Evolutionary conservation across 352 stramenopile species (phyloP).

Genomic region (Pythium rishiriense): DNA sequence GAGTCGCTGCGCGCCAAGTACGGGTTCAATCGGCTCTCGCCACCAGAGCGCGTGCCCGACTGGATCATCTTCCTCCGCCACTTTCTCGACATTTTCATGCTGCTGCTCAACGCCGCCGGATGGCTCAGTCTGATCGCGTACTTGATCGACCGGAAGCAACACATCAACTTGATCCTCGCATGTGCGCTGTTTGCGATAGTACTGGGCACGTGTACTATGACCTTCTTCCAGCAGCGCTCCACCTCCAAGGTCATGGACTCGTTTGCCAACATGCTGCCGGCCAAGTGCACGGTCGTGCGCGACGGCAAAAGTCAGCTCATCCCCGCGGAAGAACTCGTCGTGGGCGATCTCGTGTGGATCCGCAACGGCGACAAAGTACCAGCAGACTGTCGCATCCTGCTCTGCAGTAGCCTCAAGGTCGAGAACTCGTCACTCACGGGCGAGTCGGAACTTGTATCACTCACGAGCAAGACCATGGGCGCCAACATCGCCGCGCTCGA

Average conservation of each 20-base stretch:
- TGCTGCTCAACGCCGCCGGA: constrained; percentile 36
- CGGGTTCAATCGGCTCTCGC: constrained; percentile 41
- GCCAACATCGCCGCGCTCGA: too few species aligned
- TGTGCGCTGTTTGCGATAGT: constrained; percentile 44
- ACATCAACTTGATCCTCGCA: constrained; percentile 44
- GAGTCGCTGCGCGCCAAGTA: constrained; percentile 23
- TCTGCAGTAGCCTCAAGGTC: constrained; percentile 53
- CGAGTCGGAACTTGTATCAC: constrained; percentile 47
- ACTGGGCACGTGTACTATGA: constrained; percentile 39
- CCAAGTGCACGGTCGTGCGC: constrained; percentile 41
- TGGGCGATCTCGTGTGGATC: constrained; percentile 55
- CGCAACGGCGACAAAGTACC: constrained; percentile 56
- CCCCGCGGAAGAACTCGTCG: constrained; percentile 44
- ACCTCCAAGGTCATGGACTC: constrained; percentile 52
- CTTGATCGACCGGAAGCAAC: constrained; percentile 39
- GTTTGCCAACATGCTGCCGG: constrained; percentile 52
- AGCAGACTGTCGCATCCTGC: constrained; percentile 49
- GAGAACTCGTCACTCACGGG: constrained; percentile 70
- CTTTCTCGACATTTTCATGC: constrained; percentile 54
- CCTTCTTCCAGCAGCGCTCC: constrained; percentile 40
- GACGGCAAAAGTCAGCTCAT: constrained; percentile 42
- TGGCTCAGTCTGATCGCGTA: constrained; percentile 38
- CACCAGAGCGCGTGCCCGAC: constrained; percentile 33
- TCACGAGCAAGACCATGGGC: constrained; percentile 31
- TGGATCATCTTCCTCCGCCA: constrained; percentile 43